These are phyloP conservation scores for Chalciporus sp. DNA, from an alignment of 1,284 basidiomycete species.

Conservation along the genomic window DNA sequence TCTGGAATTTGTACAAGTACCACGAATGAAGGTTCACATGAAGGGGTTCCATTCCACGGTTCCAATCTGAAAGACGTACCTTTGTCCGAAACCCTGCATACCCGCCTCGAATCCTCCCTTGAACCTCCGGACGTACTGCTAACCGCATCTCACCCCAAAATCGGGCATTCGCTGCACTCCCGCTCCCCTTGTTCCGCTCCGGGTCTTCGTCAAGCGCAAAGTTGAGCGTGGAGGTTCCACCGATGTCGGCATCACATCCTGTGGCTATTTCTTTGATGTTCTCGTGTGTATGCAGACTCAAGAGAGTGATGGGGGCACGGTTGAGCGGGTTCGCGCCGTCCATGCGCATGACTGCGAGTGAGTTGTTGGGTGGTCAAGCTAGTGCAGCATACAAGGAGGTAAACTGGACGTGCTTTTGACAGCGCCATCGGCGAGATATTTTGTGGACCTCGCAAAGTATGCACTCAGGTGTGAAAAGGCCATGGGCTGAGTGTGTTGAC, in stretches of 20 bases:
- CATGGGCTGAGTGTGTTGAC: slow-evolving; percentile 20
- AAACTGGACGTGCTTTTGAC: slow-evolving; percentile 35
- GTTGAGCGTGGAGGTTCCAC: slow-evolving; percentile 77
- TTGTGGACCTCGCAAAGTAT: slow-evolving; percentile 41
- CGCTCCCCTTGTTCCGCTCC: slow-evolving; percentile 42
- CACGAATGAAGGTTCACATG: neutral
- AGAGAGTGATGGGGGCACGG: slow-evolving; percentile 61
- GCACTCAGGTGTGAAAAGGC: slow-evolving; percentile 36
- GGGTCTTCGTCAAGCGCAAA: slow-evolving; percentile 61
- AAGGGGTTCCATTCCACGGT: neutral
- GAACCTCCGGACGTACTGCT: slow-evolving; percentile 60
- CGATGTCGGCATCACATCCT: slow-evolving; percentile 85
- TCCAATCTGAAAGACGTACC: slow-evolving; percentile 39
- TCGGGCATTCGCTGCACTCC: slow-evolving; percentile 51
- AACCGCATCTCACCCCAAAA: slow-evolving; percentile 80
- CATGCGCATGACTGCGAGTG: slow-evolving; percentile 65
- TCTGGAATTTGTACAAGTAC: slow-evolving; percentile 36
- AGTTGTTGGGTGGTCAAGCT: slow-evolving; percentile 14
- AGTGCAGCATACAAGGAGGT: slow-evolving; percentile 1
- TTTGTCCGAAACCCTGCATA: slow-evolving; percentile 88
- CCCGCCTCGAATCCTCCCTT: slow-evolving; percentile 67
- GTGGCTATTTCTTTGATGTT: slow-evolving; percentile 67
- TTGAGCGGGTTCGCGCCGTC: slow-evolving; percentile 64
- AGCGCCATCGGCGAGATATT: slow-evolving; percentile 35
- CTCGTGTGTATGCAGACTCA: slow-evolving; percentile 59